phyloP scores from a whole-genome alignment of 1,284 basidiomycete genomes.

The Ganoderma boninense region DNA sequence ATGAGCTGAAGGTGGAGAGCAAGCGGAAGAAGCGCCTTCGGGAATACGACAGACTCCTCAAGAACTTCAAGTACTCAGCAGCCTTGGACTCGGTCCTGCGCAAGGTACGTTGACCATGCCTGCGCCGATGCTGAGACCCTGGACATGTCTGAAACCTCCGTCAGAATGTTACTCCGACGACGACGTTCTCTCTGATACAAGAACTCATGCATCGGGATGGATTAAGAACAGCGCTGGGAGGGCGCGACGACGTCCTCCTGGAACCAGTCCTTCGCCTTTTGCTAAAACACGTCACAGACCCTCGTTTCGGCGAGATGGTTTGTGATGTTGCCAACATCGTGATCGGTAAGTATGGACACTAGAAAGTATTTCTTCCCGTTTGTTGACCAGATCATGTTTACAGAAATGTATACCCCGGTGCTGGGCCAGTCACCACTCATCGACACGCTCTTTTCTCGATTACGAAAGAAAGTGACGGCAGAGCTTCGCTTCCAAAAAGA shows the following conservation, averaged over 20 bases:
- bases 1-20: conserved; percentile 82
- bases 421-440: conserved; percentile 95
- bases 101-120: conserved; percentile 61
- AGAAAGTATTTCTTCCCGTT: not conserved
- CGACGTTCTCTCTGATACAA: conserved; percentile 91
- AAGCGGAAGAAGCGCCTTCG: conserved; percentile 78
- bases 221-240: conserved; percentile 84
- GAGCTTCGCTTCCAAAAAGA: conserved; percentile 95
- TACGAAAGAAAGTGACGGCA: conserved; percentile 84
- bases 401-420: conserved; percentile 92
- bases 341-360: conserved; percentile 68
- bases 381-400: not conserved
- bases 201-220: conserved; percentile 96
- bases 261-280: conserved; percentile 92
- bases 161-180: conserved; percentile 82
- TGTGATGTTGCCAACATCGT: conserved; percentile 86
- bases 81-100: conserved; percentile 91
- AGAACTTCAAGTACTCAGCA: conserved; percentile 94
- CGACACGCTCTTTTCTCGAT: conserved; percentile 85
- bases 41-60: conserved; percentile 91
- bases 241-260: conserved; percentile 93
- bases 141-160: not conserved
- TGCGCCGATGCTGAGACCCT: not conserved
- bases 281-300: conserved; percentile 87
- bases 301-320: conserved; percentile 90